phyloP scores from a whole-genome alignment of 2,329 filamentous ascomycete species.

The Cercospora sojina region DNA sequence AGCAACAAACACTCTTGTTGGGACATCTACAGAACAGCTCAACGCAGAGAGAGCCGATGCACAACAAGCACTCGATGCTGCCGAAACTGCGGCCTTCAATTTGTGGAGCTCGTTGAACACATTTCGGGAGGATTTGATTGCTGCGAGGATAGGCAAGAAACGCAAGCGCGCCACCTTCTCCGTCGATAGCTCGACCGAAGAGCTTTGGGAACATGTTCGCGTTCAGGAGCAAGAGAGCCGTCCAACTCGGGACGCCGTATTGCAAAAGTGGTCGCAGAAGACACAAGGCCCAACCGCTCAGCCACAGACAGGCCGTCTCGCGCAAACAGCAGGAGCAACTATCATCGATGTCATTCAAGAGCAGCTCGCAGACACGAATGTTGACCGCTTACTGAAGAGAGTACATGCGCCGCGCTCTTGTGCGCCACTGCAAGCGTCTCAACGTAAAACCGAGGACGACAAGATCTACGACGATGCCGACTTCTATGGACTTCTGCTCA shows the following conservation, averaged over 20 bases:
- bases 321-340: slow-evolving; percentile 61
- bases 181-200: slow-evolving; percentile 57
- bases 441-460: slow-evolving; percentile 53
- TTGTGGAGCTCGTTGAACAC: slow-evolving; percentile 78
- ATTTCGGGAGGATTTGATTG: slow-evolving; percentile 62
- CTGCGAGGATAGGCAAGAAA: slow-evolving; percentile 59
- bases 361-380: slow-evolving; percentile 59
- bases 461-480: slow-evolving; percentile 87
- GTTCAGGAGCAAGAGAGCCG: slow-evolving; percentile 61
- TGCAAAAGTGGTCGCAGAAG: slow-evolving; percentile 90
- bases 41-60: slow-evolving; percentile 43
- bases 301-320: slow-evolving; percentile 59
- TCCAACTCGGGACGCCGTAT: slow-evolving; percentile 64
- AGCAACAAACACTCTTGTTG: slow-evolving; percentile 70
- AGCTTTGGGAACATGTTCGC: slow-evolving; percentile 72
- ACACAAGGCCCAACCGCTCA: slow-evolving; percentile 62
- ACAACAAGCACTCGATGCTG: slow-evolving; percentile 62
- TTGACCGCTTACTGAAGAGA: slow-evolving; percentile 65
- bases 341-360: slow-evolving; percentile 67
- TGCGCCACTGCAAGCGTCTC: slow-evolving; percentile 62
- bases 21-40: slow-evolving; percentile 35
- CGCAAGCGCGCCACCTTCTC: slow-evolving; percentile 55
- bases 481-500: slow-evolving; percentile 90
- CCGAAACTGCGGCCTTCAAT: slow-evolving; percentile 80
- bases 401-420: slow-evolving; percentile 73